A percentile compares a stretch with the other conserved stretches of the same genome.
Evolutionary conservation across 352 stramenopile species (phyloP).

Genomic region (Pythium sukuiense): DNA sequence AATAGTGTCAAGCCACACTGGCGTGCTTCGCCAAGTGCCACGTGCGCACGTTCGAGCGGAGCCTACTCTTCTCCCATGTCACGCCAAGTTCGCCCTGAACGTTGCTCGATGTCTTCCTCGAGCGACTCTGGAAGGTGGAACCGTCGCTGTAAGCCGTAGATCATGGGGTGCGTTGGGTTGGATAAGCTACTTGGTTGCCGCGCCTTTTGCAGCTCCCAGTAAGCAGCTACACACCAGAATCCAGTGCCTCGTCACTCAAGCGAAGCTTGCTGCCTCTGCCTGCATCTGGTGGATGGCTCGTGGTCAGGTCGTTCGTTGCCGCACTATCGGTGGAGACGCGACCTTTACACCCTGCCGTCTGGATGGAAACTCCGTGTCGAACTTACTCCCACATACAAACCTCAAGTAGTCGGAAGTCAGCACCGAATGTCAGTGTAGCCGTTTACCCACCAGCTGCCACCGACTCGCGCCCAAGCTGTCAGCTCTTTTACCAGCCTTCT

Average conservation of each 20-base stretch:
- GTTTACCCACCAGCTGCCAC: not conserved
- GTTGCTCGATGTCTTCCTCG: not conserved
- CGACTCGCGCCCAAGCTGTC: not conserved
- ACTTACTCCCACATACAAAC: not conserved
- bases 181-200: too few relatives aligned
- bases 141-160: too few relatives aligned
- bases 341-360: not conserved
- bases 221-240: not conserved
- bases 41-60: not conserved
- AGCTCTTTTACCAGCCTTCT: not conserved
- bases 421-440: not conserved
- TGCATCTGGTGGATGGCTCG: not conserved
- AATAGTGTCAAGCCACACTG: not conserved
- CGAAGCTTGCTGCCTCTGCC: not conserved
- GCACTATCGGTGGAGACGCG: not conserved
- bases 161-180: too few relatives aligned
- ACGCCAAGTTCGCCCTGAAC: not conserved
- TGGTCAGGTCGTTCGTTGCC: not conserved
- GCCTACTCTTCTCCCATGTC: not conserved
- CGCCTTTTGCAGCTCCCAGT: too few relatives aligned
- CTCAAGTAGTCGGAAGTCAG: not conserved
- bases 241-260: not conserved
- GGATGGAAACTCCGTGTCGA: not conserved
- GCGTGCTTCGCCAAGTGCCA: not conserved
- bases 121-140: too few relatives aligned